Percentiles rank a stretch among this genome's conserved stretches.
Conservation (phyloP, 257 asterid species). For the Solanum rostratum region DNA sequence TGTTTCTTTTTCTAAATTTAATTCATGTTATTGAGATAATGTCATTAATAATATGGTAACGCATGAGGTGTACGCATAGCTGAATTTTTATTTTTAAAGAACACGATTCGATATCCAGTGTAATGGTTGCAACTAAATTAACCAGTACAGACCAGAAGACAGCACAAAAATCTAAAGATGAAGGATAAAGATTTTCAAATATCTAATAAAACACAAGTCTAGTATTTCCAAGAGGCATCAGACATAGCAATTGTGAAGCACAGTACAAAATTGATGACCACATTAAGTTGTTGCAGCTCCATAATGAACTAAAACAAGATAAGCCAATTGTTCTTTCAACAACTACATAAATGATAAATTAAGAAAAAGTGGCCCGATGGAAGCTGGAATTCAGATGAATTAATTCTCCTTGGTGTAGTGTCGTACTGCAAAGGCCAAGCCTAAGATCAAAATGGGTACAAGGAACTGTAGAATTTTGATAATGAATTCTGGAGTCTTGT, state of each 20-base stretch:
- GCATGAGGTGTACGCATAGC: background rate
- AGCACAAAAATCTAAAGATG: background rate
- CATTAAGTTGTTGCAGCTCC: background rate
- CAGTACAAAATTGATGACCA: background rate
- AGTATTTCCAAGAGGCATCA: background rate
- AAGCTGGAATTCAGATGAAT: background rate
- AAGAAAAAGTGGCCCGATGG: background rate
- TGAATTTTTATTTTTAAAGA: background rate
- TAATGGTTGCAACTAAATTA: background rate
- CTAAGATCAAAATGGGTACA: slow-evolving; percentile 69
- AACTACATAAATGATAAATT: slow-evolving; percentile 8
- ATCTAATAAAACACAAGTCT: background rate
- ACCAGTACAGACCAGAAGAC: background rate
- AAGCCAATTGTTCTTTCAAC: slow-evolving; percentile 3
- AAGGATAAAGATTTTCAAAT: background rate
- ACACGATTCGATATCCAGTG: background rate
- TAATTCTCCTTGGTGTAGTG: slow-evolving; percentile 69
- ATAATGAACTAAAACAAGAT: background rate
- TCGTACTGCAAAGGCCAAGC: slow-evolving; percentile 62
- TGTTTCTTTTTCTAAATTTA: too few species aligned
- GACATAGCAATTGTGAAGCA: background rate
- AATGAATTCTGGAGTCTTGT: slow-evolving; percentile 47
- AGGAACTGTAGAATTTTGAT: slow-evolving; percentile 68
- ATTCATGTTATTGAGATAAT: background rate
- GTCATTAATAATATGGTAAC: background rate